Base-by-base conservation (phyloP, 371 early-diverging fungal genomes). In the Apophysomyces ossiformis region DNA sequence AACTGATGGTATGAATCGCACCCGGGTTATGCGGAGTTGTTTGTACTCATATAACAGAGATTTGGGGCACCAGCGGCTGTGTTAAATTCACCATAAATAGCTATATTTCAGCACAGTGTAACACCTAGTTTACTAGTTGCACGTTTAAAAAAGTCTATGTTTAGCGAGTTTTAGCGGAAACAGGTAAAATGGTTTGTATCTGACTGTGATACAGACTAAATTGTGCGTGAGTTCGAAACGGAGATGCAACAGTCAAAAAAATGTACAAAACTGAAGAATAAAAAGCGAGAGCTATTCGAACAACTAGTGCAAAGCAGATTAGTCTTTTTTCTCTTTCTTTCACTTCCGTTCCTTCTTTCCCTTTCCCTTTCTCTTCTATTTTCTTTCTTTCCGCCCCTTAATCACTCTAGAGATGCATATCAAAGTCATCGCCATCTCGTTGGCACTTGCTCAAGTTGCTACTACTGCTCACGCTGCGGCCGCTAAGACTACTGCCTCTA, bases 381-480 rank as follows among this genome's bases (percentile, higher is more conserved):
- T 16, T 57, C 60, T 44, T 56, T 66, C 57, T 43, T 44, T 56
- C 35, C 50, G 16, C 36, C 61, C 36, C 39, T 50, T 44, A 21
- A 50, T 18, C 21, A 13, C 54, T 54, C 32, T 4, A 36, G 60
- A 57, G 41, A 78, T 78, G 78, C 61, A 75, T 58, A 32, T 71
- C 39, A 75, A 71, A 50, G 63, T 64, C 18, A 57, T 78, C 46
- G 69, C 73, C 43, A 60, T 68, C 26, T 72, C 76, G 18, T 35
- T 71, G 43, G 67, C 67, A 6, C n/a, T 70, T 36, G 66, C 65
- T 26, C 69, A 69, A 16, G 36, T 57, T n/a, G 66, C 62, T 15
- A 57, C n/a, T 37, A 37, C 46, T 41, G 57, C 57, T 13, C 47
- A 43, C 32, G 56, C 67, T 54, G 65, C 57, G 32, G 37, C 38